A percentile compares a stretch with the other conserved stretches of the same genome.
Conservation (phyloP, 2,329 filamentous ascomycete species). For the Xylariales sp. region DNA sequence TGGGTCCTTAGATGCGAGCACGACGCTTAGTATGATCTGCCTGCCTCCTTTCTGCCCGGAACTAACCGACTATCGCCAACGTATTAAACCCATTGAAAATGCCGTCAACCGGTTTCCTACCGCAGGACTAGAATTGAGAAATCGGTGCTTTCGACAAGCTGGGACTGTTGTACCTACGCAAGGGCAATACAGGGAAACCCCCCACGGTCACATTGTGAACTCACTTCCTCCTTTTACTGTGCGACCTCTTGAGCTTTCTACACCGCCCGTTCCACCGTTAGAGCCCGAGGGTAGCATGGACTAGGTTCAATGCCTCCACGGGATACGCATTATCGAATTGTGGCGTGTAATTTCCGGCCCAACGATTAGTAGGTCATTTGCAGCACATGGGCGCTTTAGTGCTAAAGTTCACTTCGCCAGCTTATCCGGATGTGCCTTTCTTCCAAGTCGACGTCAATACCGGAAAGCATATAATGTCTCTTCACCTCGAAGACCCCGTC, state of each 20-base stretch:
- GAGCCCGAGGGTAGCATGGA: constrained; percentile 46
- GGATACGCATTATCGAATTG: constrained; percentile 79
- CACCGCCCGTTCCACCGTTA: constrained; percentile 59
- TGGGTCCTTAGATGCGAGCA: constrained; percentile 77
- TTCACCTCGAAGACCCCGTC: constrained; percentile 67
- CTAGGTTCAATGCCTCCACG: constrained; percentile 59
- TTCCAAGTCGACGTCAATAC: constrained; percentile 79
- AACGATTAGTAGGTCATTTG: constrained; percentile 76
- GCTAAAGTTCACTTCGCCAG: constrained; percentile 75
- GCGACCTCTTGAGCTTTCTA: constrained; percentile 60
- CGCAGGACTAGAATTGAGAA: constrained; percentile 68
- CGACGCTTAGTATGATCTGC: constrained; percentile 76
- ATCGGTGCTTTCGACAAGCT: constrained; percentile 66
- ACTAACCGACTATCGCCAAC: constrained; percentile 68
- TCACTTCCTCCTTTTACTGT: constrained; percentile 62
- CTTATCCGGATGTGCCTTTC: constrained; percentile 75
- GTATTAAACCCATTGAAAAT: constrained; percentile 68
- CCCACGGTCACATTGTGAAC: constrained; percentile 60
- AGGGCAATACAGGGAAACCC: constrained; percentile 67
- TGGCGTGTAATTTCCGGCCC: constrained; percentile 81
- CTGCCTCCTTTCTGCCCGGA: constrained; percentile 71
- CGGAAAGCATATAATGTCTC: constrained; percentile 73
- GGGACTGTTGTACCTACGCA: constrained; percentile 70
- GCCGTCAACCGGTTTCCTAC: constrained; percentile 66
- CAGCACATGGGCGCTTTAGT: constrained; percentile 83